phyloP scores from a whole-genome alignment of 73 alveolate genomes.

The Paramecium pentaurelia region DNA sequence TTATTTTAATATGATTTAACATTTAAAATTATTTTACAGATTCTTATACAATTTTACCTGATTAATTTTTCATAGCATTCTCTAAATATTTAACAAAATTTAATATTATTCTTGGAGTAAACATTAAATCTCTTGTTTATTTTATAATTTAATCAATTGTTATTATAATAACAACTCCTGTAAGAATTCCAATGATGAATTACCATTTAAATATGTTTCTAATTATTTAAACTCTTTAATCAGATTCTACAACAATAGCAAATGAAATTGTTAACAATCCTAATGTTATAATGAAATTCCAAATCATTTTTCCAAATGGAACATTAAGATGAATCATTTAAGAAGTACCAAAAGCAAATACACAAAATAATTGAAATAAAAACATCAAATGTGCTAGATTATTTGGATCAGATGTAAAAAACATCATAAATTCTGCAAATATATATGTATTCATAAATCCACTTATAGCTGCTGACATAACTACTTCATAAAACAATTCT shows the following conservation, averaged over 20 bases:
- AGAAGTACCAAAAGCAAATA: background rate
- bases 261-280: background rate
- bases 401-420: background rate
- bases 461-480: background rate
- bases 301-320: background rate
- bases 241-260: background rate
- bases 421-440: conserved; percentile 18
- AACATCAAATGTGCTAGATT: background rate
- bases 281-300: background rate
- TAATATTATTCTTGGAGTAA: background rate
- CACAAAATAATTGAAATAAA: background rate
- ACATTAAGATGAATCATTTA: conserved; percentile 5
- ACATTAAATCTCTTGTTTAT: background rate
- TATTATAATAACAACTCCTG: background rate
- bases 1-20: background rate
- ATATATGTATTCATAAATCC: conserved; percentile 4
- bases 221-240: background rate
- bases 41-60: background rate
- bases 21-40: background rate
- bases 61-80: background rate
- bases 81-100: background rate
- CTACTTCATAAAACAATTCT: conserved; percentile 21
- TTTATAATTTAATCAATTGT: background rate
- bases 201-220: conserved; percentile 12
- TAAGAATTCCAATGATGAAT: background rate